phyloP scores from a whole-genome alignment of 176 grass and related monocot genomes.

The Aegilops umbellulata region DNA sequence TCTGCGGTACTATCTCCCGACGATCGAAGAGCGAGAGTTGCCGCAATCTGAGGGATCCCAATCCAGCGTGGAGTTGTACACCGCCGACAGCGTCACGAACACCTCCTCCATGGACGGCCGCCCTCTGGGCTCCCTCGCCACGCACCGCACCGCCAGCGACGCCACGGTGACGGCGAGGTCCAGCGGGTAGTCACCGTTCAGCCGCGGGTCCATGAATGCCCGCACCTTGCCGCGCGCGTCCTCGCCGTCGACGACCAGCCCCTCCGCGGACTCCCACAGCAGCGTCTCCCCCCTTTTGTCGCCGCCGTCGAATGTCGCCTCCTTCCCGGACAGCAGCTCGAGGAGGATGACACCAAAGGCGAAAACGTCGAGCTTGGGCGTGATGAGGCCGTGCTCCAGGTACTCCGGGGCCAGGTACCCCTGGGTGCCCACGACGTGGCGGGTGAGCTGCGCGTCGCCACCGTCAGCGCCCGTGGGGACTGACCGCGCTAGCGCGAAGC shows the following conservation, averaged over 20 bases:
- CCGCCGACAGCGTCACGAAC: conserved; percentile 53
- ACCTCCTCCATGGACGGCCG: conserved; percentile 57
- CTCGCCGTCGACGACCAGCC: conserved; percentile 38
- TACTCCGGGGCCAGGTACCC: conserved; percentile 3
- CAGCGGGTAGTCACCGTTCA: conserved; percentile 63
- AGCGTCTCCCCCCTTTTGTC: conserved; percentile 24
- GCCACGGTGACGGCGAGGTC: conserved; percentile 71
- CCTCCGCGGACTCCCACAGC: conserved; percentile 49
- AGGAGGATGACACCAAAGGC: conserved; percentile 11
- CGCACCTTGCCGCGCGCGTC: conserved; percentile 45
- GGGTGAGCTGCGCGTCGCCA: background rate
- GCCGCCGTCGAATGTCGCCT: conserved; percentile 11
- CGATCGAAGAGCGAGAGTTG: conserved; percentile 50
- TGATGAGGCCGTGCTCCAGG: conserved; percentile 16
- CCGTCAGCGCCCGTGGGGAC: background rate
- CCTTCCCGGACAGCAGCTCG: conserved; percentile 1
- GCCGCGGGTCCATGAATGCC: conserved; percentile 58
- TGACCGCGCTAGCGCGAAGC: conserved; percentile 66
- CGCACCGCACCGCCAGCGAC: conserved; percentile 63
- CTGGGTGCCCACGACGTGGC: conserved; percentile 7
- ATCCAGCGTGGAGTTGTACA: conserved; percentile 70
- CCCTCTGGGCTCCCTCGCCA: conserved; percentile 40
- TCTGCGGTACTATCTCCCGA: conserved; percentile 21
- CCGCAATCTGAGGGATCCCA: conserved; percentile 64
- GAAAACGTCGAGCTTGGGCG: conserved; percentile 7